A percentile compares a stretch with the other conserved stretches of the same genome.
Evolutionary conservation across 768 basidiomycete species (phyloP).

Genomic region (Mycena latifolia): DNA sequence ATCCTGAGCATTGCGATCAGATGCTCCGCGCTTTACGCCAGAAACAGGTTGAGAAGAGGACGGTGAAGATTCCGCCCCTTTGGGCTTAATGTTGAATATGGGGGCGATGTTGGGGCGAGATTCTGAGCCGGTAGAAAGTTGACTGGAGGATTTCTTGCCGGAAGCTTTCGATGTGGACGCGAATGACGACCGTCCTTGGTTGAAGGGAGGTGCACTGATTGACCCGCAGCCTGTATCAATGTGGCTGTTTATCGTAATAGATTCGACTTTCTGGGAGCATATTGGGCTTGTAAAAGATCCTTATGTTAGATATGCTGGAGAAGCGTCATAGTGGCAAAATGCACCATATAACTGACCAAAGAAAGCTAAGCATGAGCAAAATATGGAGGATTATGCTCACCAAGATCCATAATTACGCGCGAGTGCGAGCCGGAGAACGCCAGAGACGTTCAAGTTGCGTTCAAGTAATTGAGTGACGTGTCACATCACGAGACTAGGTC

Average conservation of each 20-base stretch:
- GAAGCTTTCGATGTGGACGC: conserved; percentile 24
- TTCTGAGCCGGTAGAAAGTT: background rate
- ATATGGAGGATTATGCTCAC: background rate
- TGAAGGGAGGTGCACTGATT: conserved; percentile 14
- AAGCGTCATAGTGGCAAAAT: background rate
- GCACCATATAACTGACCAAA: conserved; percentile 25
- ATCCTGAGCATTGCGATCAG: conserved; percentile 19
- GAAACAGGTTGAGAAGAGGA: conserved; percentile 16
- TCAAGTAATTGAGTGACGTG: no score
- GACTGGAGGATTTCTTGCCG: conserved; percentile 21
- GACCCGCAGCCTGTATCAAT: conserved; percentile 59
- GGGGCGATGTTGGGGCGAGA: conserved; percentile 25
- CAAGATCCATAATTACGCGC: background rate
- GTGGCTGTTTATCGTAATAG: conserved; percentile 61
- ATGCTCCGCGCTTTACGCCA: conserved; percentile 24
- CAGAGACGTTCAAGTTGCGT: no score
- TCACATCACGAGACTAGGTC: background rate
- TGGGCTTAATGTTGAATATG: conserved; percentile 42
- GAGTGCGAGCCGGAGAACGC: no score
- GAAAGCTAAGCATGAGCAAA: background rate
- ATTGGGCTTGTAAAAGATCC: conserved; percentile 54
- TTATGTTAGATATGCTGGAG: background rate
- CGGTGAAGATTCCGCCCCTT: conserved; percentile 13
- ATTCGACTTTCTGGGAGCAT: conserved; percentile 57
- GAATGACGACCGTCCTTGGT: no score